Percentiles rank a stretch among this genome's conserved stretches.
Conservation (phyloP, 2,329 filamentous ascomycete species). For the Decorospora gaudefroyi region DNA sequence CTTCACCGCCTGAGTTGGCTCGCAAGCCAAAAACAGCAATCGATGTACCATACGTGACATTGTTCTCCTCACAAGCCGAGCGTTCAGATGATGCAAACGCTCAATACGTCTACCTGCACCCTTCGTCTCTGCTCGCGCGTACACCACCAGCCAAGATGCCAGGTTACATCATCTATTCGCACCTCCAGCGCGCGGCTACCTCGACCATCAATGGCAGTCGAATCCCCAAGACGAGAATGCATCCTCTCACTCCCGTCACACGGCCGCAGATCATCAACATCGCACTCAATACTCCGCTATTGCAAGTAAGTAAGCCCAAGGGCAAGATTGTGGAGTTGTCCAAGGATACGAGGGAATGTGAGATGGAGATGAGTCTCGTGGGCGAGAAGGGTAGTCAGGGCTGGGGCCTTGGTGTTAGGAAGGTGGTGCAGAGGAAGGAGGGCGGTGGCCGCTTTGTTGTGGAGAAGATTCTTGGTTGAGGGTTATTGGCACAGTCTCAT, state of each 20-base stretch:
- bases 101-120: conserved; percentile 82
- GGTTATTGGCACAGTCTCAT: background rate
- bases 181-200: conserved; percentile 72
- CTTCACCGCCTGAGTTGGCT: conserved; percentile 58
- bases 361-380: conserved; percentile 77
- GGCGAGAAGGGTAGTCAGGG: conserved; percentile 70
- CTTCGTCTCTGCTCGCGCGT: conserved; percentile 75
- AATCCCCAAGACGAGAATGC: conserved; percentile 75
- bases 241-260: conserved; percentile 78
- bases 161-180: conserved; percentile 83
- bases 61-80: conserved; percentile 67
- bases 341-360: conserved; percentile 69
- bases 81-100: conserved; percentile 56
- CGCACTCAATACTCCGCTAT: conserved; percentile 80
- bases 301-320: conserved; percentile 87
- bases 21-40: conserved; percentile 82
- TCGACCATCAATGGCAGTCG: conserved; percentile 46
- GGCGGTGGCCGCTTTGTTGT: conserved; percentile 71
- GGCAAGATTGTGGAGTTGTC: conserved; percentile 69
- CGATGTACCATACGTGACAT: conserved; percentile 87
- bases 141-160: conserved; percentile 64
- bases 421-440: conserved; percentile 78
- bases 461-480: conserved; percentile 55
- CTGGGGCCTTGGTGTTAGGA: conserved; percentile 85
- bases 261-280: conserved; percentile 75